Percentiles rank a stretch among this genome's conserved stretches.
Evolutionary conservation across 257 asterid species (phyloP).

Genomic region (Orobanche coerulescens): DNA sequence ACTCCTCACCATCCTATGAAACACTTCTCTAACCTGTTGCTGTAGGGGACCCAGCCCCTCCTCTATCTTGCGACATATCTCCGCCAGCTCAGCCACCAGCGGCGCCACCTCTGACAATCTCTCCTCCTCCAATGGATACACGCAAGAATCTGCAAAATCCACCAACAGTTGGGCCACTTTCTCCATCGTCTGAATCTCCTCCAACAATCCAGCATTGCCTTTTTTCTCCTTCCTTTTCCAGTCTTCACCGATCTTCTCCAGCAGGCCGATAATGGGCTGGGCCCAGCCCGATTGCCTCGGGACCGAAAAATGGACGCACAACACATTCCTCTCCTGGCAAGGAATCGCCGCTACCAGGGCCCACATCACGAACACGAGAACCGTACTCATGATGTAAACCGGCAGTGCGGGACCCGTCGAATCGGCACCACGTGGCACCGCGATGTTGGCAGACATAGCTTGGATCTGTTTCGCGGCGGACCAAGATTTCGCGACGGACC

Average conservation of each 20-base stretch:
- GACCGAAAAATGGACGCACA: constrained; percentile 39
- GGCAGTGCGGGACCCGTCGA: constrained; percentile 52
- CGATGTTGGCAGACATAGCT: constrained; percentile 59
- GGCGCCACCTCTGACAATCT: constrained; percentile 45
- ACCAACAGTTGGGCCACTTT: constrained; percentile 50
- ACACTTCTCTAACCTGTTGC: constrained; percentile 71
- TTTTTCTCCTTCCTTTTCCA: constrained; percentile 94
- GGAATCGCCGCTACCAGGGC: constrained; percentile 73
- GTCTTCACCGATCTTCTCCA: constrained; percentile 76
- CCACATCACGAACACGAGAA: constrained; percentile 80
- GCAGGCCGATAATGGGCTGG: constrained; percentile 49
- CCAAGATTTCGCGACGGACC: constrained; percentile 76
- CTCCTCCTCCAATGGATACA: constrained; percentile 66
- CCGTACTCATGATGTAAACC: constrained; percentile 53
- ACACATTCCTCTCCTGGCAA: constrained; percentile 70
- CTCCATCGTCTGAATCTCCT: constrained; percentile 74
- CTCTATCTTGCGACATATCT: constrained; percentile 63
- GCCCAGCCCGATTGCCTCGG: constrained; percentile 74
- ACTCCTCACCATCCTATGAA: constrained; percentile 89
- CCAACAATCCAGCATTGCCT: constrained; percentile 57
- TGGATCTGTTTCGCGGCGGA: constrained; percentile 80
- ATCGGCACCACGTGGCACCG: constrained; percentile 78
- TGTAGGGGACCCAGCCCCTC: constrained; percentile 71
- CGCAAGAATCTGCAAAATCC: constrained; percentile 52
- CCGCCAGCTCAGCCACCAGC: constrained; percentile 63